Conservation (phyloP, 2,329 filamentous ascomycete species). For the Neoscytalidium dimidiatum region DNA sequence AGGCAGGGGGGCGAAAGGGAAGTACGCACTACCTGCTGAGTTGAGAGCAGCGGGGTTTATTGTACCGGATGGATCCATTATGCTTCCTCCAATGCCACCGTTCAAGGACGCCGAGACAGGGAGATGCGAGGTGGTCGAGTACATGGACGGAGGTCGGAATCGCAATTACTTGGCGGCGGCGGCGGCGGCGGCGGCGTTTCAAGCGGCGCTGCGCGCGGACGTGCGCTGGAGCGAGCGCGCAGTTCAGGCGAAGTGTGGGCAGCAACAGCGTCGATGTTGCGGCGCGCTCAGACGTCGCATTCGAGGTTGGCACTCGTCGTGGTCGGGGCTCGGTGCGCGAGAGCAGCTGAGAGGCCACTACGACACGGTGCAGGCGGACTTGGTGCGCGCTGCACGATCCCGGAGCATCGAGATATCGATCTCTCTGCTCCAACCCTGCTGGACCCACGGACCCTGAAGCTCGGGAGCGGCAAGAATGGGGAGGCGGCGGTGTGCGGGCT, state of each 20-base stretch:
- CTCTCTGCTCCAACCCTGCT: conserved; percentile 13
- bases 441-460: conserved; percentile 19
- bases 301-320: background rate
- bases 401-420: conserved; percentile 21
- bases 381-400: conserved; percentile 19
- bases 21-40: conserved; percentile 35
- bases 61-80: conserved; percentile 43
- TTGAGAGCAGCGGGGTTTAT: conserved; percentile 44
- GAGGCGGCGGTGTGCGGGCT: conserved; percentile 17
- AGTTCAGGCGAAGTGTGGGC: background rate
- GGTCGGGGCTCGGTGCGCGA: background rate
- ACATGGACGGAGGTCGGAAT: conserved; percentile 31
- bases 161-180: conserved; percentile 14
- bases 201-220: conserved; percentile 18
- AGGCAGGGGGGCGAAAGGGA: background rate
- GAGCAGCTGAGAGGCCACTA: conserved; percentile 13
- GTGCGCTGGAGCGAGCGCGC: background rate
- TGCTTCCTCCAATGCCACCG: conserved; percentile 40
- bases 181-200: conserved; percentile 19
- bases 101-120: conserved; percentile 40
- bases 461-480: conserved; percentile 20
- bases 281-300: conserved; percentile 11
- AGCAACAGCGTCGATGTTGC: background rate
- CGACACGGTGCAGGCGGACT: conserved; percentile 7
- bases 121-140: conserved; percentile 38